Conservation (phyloP, 1,139 yeast genomes). For the Candida mesenterica region DNA sequence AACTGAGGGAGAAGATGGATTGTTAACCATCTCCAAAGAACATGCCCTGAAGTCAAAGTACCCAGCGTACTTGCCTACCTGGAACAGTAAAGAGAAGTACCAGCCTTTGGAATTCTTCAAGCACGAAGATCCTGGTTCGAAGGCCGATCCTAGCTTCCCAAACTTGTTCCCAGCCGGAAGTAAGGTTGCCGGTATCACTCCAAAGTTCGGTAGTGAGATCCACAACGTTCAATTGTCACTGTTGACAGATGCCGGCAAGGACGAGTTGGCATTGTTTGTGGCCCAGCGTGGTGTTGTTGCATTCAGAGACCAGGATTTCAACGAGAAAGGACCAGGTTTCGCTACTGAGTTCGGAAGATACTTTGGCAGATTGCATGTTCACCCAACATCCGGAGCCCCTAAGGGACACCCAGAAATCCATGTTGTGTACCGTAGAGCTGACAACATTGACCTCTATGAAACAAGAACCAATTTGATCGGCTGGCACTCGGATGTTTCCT, state of each 20-base stretch:
- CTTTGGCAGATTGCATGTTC: constrained; percentile 56
- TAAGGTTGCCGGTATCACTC: constrained; percentile 47
- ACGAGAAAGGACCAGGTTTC: constrained; percentile 53
- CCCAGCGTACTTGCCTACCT: constrained; percentile 50
- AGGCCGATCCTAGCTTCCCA: constrained; percentile 55
- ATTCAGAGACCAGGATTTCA: constrained; percentile 65
- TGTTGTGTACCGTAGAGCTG: constrained; percentile 55
- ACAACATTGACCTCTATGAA: constrained; percentile 16
- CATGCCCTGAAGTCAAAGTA: constrained; percentile 23
- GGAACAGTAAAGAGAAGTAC: constrained; percentile 45
- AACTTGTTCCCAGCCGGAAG: constrained; percentile 45
- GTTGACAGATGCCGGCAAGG: constrained; percentile 51
- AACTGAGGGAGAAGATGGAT: constrained; percentile 19
- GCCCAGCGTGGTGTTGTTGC: constrained; percentile 69
- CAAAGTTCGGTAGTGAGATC: constrained; percentile 66
- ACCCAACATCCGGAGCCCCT: constrained; percentile 75
- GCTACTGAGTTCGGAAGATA: constrained; percentile 33
- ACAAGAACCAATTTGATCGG: constrained; percentile 13
- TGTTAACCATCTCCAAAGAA: constrained; percentile 26
- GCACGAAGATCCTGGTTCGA: constrained; percentile 52
- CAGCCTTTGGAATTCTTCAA: constrained; percentile 48
- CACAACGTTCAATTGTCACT: constrained; percentile 57
- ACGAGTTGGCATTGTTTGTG: constrained; percentile 63
- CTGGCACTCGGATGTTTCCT: constrained; percentile 18
- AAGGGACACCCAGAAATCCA: constrained; percentile 58